Conservation (phyloP, 192 early-diverging fungal genomes). For the Lobosporangium transversale region DNA sequence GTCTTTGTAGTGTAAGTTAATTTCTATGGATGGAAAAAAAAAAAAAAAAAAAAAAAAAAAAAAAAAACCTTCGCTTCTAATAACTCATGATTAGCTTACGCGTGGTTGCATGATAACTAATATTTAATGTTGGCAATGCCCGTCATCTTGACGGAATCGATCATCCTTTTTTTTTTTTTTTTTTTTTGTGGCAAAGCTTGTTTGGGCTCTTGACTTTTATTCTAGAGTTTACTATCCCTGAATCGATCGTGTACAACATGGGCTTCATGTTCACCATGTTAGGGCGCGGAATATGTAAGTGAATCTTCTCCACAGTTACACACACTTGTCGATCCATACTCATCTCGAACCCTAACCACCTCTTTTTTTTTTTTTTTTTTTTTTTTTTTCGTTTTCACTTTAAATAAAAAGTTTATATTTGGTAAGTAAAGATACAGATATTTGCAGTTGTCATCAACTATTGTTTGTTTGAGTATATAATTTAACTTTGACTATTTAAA, state of each 20-base stretch:
- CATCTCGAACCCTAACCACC: neutral
- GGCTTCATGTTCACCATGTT: constrained; percentile 42
- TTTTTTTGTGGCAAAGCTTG: constrained; percentile 1
- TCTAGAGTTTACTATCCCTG: constrained; percentile 33
- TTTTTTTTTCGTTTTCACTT: neutral
- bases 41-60: no score
- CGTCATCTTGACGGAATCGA: neutral
- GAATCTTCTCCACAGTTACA: neutral
- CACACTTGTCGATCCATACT: neutral
- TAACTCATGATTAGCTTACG: no score
- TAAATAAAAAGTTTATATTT: constrained; percentile 13
- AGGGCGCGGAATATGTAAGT: constrained; percentile 41
- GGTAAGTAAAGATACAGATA: no score
- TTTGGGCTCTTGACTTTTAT: constrained; percentile 30
- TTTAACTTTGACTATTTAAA: neutral
- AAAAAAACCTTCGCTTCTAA: no score
- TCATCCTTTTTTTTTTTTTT: neutral
- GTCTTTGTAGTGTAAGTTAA: constrained; percentile 31
- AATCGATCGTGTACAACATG: constrained; percentile 31
- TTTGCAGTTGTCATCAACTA: no score
- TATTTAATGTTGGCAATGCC: no score
- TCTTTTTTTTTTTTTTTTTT: neutral
- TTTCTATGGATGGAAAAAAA: no score
- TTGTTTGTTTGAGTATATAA: neutral
- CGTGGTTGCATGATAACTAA: no score